phyloP scores from a whole-genome alignment of 179 eudicot genomes.

The Sideroxylon spinosum region DNA sequence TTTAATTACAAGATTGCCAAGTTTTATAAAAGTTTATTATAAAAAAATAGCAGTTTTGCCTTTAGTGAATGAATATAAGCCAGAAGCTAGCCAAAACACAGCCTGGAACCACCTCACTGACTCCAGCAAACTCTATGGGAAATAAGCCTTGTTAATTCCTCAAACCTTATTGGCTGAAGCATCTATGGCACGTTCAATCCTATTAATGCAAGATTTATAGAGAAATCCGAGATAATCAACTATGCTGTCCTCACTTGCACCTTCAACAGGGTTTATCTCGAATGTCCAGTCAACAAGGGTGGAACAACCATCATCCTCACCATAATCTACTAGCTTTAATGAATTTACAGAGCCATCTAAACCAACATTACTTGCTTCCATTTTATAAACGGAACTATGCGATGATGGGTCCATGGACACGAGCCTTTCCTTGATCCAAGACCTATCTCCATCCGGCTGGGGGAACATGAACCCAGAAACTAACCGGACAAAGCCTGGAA shows the following conservation, averaged over 20 bases:
- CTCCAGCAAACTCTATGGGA: too few relatives aligned
- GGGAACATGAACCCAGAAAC: conserved; percentile 50
- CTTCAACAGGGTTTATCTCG: conserved; percentile 34
- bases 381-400: conserved; percentile 24
- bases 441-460: conserved; percentile 39
- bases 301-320: conserved; percentile 19
- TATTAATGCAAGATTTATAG: conserved; percentile 39
- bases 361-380: conserved; percentile 43
- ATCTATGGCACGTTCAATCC: conserved; percentile 32
- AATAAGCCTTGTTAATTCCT: neutral
- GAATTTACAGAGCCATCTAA: conserved; percentile 37
- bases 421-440: conserved; percentile 45
- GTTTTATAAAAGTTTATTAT: too few relatives aligned
- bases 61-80: too few relatives aligned
- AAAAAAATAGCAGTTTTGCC: too few relatives aligned
- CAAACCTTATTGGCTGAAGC: conserved; percentile 9
- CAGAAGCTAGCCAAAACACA: too few relatives aligned
- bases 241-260: conserved; percentile 25
- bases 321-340: conserved; percentile 31
- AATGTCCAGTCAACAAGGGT: conserved; percentile 38
- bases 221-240: conserved; percentile 39
- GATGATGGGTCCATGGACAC: conserved; percentile 26
- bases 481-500: conserved; percentile 32
- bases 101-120: too few relatives aligned
- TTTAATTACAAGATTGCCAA: too few relatives aligned